phyloP scores from a whole-genome alignment of 768 basidiomycete genomes.

The Amanita pallidorosea region DNA sequence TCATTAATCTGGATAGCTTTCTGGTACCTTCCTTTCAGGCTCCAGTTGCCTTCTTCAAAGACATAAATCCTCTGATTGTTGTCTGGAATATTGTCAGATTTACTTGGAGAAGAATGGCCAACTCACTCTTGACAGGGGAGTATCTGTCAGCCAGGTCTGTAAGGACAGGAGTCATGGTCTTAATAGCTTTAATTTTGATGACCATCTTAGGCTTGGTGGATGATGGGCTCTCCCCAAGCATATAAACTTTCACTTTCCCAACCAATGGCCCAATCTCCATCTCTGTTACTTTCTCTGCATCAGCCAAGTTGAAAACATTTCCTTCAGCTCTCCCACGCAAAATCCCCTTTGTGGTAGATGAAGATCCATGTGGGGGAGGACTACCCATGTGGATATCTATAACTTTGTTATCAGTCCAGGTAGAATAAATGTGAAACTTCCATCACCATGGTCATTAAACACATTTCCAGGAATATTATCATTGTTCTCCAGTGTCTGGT shows the following conservation, averaged over 20 bases:
- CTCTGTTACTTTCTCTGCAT: neutral
- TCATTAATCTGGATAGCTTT: no score
- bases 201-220: neutral
- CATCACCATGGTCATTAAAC: no score
- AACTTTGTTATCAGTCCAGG: no score
- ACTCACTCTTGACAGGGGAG: neutral
- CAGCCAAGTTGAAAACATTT: constrained; percentile 7
- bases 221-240: neutral
- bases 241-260: neutral
- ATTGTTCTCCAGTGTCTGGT: neutral
- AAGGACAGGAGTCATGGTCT: neutral
- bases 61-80: no score
- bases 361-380: no score
- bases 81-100: neutral
- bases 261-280: neutral
- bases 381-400: no score
- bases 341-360: no score
- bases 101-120: neutral
- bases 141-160: neutral
- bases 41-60: no score
- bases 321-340: no score
- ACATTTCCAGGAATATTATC: neutral
- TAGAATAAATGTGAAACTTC: no score
- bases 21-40: no score
- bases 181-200: neutral